Conservation (phyloP, 1,284 basidiomycete species). For the Neonothopanus nambi region DNA sequence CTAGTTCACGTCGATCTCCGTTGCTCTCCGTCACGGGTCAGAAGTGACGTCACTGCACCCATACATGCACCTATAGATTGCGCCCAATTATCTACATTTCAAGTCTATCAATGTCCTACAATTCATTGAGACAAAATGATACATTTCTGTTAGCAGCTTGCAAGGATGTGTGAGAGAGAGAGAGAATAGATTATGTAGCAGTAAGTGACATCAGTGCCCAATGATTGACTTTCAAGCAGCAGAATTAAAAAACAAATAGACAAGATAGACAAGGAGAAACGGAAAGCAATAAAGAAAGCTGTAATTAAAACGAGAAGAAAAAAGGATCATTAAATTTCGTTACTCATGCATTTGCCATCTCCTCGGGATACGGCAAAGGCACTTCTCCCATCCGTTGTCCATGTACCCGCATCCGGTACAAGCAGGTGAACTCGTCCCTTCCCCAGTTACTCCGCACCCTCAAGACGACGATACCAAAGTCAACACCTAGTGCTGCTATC, state of each 20-base stretch:
- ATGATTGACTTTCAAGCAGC: no score
- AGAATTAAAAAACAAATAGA: not conserved
- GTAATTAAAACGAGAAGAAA: not conserved
- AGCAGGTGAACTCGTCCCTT: slow-evolving; percentile 77
- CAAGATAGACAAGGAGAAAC: not conserved
- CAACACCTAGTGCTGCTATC: slow-evolving; percentile 68
- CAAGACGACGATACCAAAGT: slow-evolving; percentile 81
- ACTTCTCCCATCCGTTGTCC: slow-evolving; percentile 44
- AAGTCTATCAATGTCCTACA: no score
- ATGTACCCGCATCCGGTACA: slow-evolving; percentile 86
- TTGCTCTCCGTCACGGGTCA: no score
- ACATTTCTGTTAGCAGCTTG: not conserved
- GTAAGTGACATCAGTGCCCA: no score
- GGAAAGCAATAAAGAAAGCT: slow-evolving; percentile 1
- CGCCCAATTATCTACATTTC: no score
- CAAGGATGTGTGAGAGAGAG: no score
- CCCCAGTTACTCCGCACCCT: slow-evolving; percentile 88
- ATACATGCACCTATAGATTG: no score
- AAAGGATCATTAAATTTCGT: not conserved
- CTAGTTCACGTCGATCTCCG: no score
- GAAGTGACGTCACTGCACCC: no score
- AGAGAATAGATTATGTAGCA: not conserved
- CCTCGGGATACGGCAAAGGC: not conserved
- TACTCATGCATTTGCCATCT: not conserved
- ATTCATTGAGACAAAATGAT: no score